phyloP scores from a whole-genome alignment of 129 eudicot species.

The Apium graveolens region DNA sequence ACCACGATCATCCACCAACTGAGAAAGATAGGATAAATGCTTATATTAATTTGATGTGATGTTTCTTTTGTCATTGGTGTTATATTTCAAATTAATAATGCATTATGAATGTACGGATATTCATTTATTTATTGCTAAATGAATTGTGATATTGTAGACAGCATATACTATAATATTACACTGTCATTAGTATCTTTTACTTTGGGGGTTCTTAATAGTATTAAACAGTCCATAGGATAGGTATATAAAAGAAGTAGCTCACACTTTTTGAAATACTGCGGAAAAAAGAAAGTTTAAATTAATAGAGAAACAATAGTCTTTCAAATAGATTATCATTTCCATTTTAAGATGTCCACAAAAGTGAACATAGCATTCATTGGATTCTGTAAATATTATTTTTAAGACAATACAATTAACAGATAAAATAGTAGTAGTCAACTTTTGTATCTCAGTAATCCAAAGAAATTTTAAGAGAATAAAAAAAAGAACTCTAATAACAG shows the following conservation, averaged over 20 bases:
- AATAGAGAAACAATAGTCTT: background rate
- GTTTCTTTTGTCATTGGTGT: background rate
- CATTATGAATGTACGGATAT: background rate
- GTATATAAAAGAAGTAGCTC: background rate
- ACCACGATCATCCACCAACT: constrained; percentile 4
- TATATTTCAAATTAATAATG: background rate
- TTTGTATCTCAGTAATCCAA: background rate
- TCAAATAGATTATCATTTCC: background rate
- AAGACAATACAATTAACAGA: background rate
- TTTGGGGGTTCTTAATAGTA: background rate
- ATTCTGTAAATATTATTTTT: background rate
- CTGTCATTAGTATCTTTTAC: constrained; percentile 1
- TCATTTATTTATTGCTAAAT: background rate
- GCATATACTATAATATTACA: background rate
- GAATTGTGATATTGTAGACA: background rate
- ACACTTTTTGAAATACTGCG: background rate
- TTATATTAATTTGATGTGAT: constrained; percentile 1
- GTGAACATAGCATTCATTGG: background rate
- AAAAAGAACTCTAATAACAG: too few species aligned
- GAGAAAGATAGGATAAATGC: constrained; percentile 2
- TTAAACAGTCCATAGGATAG: background rate
- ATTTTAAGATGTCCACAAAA: background rate
- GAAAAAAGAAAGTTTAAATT: background rate
- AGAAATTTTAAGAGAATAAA: too few species aligned
- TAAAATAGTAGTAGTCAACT: background rate